Evolutionary conservation across 2,329 filamentous ascomycete species (phyloP).

Genomic region (Exophiala sp.): DNA sequence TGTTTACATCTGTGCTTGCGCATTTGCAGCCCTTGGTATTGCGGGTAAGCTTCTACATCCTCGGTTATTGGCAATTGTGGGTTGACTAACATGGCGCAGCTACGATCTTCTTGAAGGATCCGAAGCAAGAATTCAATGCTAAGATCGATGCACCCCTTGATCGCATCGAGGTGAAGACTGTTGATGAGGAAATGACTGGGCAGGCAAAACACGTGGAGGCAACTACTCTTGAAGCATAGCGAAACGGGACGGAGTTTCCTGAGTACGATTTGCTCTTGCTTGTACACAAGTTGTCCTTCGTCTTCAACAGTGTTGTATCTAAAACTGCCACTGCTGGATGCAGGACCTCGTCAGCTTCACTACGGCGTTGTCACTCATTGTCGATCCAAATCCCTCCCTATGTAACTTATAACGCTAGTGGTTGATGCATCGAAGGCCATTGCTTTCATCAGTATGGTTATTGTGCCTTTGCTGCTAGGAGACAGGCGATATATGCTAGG

Average conservation of each 20-base stretch:
- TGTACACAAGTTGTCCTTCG: not conserved
- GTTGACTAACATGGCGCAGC: not conserved
- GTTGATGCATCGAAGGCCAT: too few relatives aligned
- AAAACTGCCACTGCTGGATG: not conserved
- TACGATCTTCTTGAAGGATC: not conserved
- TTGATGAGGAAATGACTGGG: too few relatives aligned
- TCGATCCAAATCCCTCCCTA: too few relatives aligned
- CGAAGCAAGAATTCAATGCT: slow-evolving; percentile 6
- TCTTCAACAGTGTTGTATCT: not conserved
- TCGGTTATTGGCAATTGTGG: not conserved
- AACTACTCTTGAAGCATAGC: not conserved
- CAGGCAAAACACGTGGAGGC: not conserved
- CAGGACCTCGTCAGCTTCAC: not conserved
- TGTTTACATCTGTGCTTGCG: slow-evolving; percentile 1
- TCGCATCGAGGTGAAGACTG: too few relatives aligned
- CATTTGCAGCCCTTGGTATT: slow-evolving; percentile 3
- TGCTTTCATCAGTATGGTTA: too few relatives aligned
- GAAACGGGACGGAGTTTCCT: not conserved
- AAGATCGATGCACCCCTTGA: slow-evolving; percentile 8
- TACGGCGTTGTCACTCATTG: too few relatives aligned
- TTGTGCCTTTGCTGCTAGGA: too few relatives aligned
- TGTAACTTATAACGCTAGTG: too few relatives aligned
- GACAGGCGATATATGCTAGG: not conserved
- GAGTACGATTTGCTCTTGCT: not conserved
- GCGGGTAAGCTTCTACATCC: not conserved